A percentile compares a stretch with the other conserved stretches of the same genome.
phyloP scores from a whole-genome alignment of 495 filamentous ascomycete genomes.

The Chaetomium fimeti region DNA sequence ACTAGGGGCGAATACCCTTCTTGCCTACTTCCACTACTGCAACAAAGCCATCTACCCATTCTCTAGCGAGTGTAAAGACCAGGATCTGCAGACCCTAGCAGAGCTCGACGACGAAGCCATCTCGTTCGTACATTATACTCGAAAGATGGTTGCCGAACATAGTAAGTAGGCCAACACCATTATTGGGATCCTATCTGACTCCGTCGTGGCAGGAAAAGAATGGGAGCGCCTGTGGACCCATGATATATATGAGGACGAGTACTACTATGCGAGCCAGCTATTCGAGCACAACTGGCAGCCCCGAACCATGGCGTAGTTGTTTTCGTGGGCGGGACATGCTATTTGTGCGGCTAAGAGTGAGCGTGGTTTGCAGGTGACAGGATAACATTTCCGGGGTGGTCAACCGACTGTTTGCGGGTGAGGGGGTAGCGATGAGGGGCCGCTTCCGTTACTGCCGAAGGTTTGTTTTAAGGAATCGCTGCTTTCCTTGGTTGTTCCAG shows the following conservation, averaged over 20 bases:
- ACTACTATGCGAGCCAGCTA: constrained; percentile 53
- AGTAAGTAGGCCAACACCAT: constrained; percentile 39
- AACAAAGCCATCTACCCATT: constrained; percentile 56
- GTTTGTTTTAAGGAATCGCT: no score
- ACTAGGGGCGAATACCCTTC: constrained; percentile 57
- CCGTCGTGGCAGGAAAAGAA: constrained; percentile 32
- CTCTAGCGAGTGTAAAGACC: constrained; percentile 49
- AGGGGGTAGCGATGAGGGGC: not conserved
- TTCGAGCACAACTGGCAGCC: constrained; percentile 54
- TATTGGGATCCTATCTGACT: constrained; percentile 11
- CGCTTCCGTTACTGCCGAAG: not conserved
- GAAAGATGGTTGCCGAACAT: constrained; percentile 36
- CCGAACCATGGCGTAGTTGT: constrained; percentile 39
- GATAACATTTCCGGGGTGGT: not conserved
- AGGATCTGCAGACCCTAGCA: constrained; percentile 46
- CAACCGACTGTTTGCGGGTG: not conserved
- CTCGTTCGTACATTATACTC: constrained; percentile 42
- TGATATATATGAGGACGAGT: constrained; percentile 48
- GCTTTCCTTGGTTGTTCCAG: no score
- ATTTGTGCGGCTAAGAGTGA: not conserved
- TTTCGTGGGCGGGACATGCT: not conserved
- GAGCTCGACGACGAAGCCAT: constrained; percentile 44
- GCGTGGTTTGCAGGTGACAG: not conserved
- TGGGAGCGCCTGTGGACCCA: constrained; percentile 42
- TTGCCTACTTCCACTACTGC: constrained; percentile 60